phyloP scores from a whole-genome alignment of 441 rosid species.

The Cnidoscolus chayamansa region DNA sequence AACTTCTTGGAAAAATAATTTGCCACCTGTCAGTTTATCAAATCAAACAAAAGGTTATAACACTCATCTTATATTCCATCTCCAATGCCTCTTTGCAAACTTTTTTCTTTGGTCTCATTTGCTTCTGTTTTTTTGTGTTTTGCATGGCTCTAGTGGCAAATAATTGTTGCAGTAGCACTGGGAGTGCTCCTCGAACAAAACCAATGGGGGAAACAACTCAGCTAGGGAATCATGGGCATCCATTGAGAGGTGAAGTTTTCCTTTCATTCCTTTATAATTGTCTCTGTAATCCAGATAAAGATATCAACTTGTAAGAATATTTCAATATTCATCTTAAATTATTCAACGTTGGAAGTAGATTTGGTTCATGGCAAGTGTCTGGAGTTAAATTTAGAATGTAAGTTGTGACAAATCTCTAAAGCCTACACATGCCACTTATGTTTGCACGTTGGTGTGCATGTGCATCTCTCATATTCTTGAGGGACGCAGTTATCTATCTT shows the following conservation, averaged over 20 bases:
- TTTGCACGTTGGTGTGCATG: background rate
- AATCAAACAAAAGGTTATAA: constrained; percentile 49
- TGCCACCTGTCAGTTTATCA: constrained; percentile 49
- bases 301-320: background rate
- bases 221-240: constrained; percentile 51
- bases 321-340: background rate
- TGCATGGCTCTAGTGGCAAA: constrained; percentile 47
- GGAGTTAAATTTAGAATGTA: constrained; percentile 1
- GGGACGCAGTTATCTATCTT: background rate
- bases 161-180: constrained; percentile 71
- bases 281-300: background rate
- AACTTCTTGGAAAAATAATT: constrained; percentile 59
- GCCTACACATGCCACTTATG: background rate
- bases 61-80: constrained; percentile 3
- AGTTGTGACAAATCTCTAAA: background rate
- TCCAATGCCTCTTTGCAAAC: background rate
- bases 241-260: constrained; percentile 56
- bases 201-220: constrained; percentile 44
- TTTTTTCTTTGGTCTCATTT: constrained; percentile 12
- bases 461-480: too few species aligned
- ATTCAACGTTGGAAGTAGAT: background rate
- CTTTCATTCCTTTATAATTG: background rate
- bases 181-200: constrained; percentile 54
- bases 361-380: background rate
- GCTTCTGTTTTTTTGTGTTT: constrained; percentile 21